Conservation (phyloP, 768 basidiomycete genomes). For the Podaxis pistillaris region DNA sequence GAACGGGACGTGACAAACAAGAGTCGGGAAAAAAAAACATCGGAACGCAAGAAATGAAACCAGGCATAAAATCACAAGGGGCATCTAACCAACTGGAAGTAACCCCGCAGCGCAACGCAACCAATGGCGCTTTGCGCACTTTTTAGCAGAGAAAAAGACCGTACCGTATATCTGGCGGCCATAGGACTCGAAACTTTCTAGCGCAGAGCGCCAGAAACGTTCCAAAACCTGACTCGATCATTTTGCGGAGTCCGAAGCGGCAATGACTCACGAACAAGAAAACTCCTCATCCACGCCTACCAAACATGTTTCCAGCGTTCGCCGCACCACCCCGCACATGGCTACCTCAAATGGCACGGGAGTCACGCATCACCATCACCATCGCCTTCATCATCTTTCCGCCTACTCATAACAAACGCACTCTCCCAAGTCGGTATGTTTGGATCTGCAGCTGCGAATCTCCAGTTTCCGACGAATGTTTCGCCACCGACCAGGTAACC, state of each 20-base stretch:
- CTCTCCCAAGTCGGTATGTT: constrained; percentile 57
- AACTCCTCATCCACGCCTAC: not conserved
- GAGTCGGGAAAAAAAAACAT: not conserved
- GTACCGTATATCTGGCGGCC: not conserved
- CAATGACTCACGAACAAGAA: not conserved
- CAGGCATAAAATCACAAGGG: not conserved
- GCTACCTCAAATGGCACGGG: no score
- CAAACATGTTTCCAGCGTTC: not conserved
- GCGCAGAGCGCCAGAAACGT: not conserved
- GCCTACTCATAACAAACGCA: constrained; percentile 59
- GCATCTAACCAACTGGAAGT: no score
- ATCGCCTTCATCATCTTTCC: constrained; percentile 27
- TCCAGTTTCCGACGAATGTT: constrained; percentile 75
- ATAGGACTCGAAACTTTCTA: not conserved
- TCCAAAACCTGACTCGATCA: not conserved
- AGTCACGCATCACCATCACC: not conserved
- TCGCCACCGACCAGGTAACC: constrained; percentile 67
- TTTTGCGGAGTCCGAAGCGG: not conserved
- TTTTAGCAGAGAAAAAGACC: not conserved
- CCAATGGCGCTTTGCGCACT: not conserved
- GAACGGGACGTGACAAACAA: not conserved
- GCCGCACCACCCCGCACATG: no score
- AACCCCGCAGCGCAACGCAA: not conserved
- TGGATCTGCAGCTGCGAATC: constrained; percentile 44
- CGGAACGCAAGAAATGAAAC: not conserved